Evolutionary conservation across 2,329 filamentous ascomycete species (phyloP).

Genomic region (Sporothrix pseudoabietina): DNA sequence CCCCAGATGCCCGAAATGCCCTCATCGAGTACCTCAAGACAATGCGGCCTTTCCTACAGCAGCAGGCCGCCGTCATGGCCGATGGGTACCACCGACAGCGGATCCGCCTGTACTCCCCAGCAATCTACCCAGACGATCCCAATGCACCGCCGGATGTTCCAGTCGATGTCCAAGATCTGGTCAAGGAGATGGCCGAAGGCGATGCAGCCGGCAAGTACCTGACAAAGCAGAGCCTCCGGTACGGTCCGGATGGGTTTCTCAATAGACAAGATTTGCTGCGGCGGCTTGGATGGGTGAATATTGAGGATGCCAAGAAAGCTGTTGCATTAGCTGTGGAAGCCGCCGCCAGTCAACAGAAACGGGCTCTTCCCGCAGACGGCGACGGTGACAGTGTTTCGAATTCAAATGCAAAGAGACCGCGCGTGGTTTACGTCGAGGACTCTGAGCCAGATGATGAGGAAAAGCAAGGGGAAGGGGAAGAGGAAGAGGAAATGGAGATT

Average conservation of each 20-base stretch:
- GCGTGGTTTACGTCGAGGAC: not conserved
- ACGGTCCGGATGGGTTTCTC: not conserved
- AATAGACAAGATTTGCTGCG: not conserved
- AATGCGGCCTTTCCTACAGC: not conserved
- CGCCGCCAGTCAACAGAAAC: not conserved
- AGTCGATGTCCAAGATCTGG: not conserved
- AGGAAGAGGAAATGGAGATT: not conserved
- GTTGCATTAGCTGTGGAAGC: not conserved
- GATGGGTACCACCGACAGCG: not conserved
- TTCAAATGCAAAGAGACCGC: not conserved
- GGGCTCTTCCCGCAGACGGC: not conserved
- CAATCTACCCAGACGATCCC: slow-evolving; percentile 17
- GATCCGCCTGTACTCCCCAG: not conserved
- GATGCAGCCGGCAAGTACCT: not conserved
- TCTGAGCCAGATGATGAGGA: not conserved
- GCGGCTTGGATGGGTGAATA: not conserved
- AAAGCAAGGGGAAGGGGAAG: not conserved
- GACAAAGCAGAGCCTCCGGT: not conserved
- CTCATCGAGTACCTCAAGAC: not conserved
- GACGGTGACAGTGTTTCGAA: not conserved
- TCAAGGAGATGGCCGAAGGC: not conserved
- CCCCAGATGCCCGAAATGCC: not conserved
- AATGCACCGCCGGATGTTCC: slow-evolving; percentile 21
- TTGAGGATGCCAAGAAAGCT: not conserved
- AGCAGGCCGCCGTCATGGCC: not conserved